Conservation (phyloP, 1,284 basidiomycete genomes). For the Austroboletus novae-zelandiae region DNA sequence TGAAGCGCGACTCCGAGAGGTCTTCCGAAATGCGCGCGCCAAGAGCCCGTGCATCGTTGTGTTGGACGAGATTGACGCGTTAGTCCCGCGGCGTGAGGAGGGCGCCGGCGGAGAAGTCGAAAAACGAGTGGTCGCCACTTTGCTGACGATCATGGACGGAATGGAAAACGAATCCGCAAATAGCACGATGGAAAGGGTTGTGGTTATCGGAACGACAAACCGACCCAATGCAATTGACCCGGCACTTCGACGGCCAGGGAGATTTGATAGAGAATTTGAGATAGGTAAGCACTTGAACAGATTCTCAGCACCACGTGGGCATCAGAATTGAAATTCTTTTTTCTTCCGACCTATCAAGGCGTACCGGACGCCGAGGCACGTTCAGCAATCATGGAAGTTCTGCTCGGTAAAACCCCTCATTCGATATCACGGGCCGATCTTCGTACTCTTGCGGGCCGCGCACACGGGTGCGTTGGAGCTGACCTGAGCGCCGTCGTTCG, state of each 20-base stretch:
- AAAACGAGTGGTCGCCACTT: conserved; percentile 91
- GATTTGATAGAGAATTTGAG: conserved; percentile 97
- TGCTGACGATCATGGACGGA: conserved; percentile 94
- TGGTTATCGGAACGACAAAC: conserved; percentile 97
- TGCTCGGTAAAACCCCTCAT: conserved; percentile 82
- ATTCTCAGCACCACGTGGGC: conserved; percentile 2
- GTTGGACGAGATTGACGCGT: conserved; percentile 94
- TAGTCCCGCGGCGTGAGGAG: conserved; percentile 89
- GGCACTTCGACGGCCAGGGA: conserved; percentile 88
- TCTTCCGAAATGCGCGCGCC: conserved; percentile 83
- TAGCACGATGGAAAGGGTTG: conserved; percentile 58
- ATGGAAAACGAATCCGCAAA: conserved; percentile 62
- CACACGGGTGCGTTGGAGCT: conserved; percentile 97
- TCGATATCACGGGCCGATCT: conserved; percentile 62
- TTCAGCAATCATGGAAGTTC: conserved; percentile 78
- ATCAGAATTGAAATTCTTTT: conserved; percentile 2
- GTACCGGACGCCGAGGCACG: conserved; percentile 87
- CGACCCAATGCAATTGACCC: conserved; percentile 97
- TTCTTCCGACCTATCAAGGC: conserved; percentile 45
- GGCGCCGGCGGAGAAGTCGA: conserved; percentile 91
- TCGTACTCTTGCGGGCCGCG: conserved; percentile 66
- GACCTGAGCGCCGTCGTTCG: conserved; percentile 91
- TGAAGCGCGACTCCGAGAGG: conserved; percentile 84
- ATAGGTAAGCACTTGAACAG: conserved; percentile 58
- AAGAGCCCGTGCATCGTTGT: conserved; percentile 91